Evolutionary conservation across 2,329 filamentous ascomycete genomes (phyloP), one percentile per base, ranked within the genome.

Genomic region (Beauveria pseudobassiana): DNA sequence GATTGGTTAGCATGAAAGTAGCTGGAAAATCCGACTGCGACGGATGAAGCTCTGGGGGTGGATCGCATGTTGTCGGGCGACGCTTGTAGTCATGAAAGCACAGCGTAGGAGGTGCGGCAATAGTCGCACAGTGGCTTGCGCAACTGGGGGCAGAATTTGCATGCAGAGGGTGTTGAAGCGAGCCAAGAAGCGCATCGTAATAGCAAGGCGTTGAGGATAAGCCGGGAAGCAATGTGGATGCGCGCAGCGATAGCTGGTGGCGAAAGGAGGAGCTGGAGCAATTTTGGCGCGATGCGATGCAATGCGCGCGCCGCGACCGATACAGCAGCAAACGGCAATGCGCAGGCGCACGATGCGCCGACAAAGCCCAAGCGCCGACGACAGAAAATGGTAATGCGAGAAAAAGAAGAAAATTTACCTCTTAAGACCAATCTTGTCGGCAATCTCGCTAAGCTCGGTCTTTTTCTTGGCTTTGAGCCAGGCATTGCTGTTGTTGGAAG

Each of bases 391-490:
- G 22, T 16, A 34, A 50, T 28, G 14, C 10, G 24, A 20, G 58
- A 51, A 30, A 50, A 53, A 54, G 40, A 43, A 59, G 40, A 54
- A 18, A 48, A 83, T 87, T 71, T 85, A 96, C 91, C 89, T 83
- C 71, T 84, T 81, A 60, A 93, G 78, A 63, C 88, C 88, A 64
- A 89, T 82, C 52, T 81, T 77, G 66, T 90, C 84, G 63, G 91
- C 90, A 64, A 96, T 80, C 65, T 90, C 87, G 68, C 85, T 75
- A 62, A 96, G 83, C 66, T 93, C 90, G 68, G 81, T 82, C 82
- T 96, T 96, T 79, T 89, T 88, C 82, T 95, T 89, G 74, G 83
- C 82, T 75, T 87, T 84, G 72, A 96, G 82, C 85, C 89, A 96
- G 68, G 86, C 84, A 71, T 88, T 85, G 69, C 72, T 82, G 65